A percentile compares a stretch with the other conserved stretches of the same genome.
These are phyloP conservation scores for Henckelia pumila DNA, from an alignment of 257 asterid genomes.

Conservation along the genomic window DNA sequence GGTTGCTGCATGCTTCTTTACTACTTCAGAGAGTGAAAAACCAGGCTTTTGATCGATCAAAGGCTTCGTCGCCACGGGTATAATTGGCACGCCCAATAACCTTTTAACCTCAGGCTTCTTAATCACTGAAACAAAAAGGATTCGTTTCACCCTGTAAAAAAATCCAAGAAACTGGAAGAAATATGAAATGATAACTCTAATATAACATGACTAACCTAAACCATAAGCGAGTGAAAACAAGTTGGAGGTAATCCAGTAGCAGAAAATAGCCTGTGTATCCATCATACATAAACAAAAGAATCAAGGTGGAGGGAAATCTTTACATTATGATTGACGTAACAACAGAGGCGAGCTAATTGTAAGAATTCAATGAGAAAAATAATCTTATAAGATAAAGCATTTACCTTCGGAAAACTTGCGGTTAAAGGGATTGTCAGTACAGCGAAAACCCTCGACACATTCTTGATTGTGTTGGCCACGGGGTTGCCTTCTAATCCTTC, in stretches of 20 bases:
- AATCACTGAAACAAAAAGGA: slow-evolving; percentile 43
- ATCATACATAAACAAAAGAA: neutral
- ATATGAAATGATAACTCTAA: neutral
- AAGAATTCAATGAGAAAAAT: neutral
- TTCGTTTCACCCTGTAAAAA: neutral
- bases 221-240: slow-evolving; percentile 80
- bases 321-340: too few relatives aligned
- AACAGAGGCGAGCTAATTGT: too few relatives aligned
- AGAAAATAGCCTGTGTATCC: slow-evolving; percentile 74
- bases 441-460: slow-evolving; percentile 72
- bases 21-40: slow-evolving; percentile 52
- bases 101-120: slow-evolving; percentile 62
- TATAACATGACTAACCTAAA: slow-evolving; percentile 47
- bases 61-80: slow-evolving; percentile 42
- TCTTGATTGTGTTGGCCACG: slow-evolving; percentile 55
- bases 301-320: neutral
- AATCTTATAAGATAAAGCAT: neutral
- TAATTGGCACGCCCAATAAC: slow-evolving; percentile 57
- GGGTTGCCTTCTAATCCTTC: slow-evolving; percentile 97
- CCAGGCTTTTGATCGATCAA: slow-evolving; percentile 44
- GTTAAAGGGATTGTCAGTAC: slow-evolving; percentile 72
- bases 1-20: slow-evolving; percentile 58
- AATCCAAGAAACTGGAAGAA: slow-evolving; percentile 8
- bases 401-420: slow-evolving; percentile 72
- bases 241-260: slow-evolving; percentile 91